Evolutionary conservation across 805 yeast species (phyloP).

Genomic region (Vanderwaltozyma yarrowii): DNA sequence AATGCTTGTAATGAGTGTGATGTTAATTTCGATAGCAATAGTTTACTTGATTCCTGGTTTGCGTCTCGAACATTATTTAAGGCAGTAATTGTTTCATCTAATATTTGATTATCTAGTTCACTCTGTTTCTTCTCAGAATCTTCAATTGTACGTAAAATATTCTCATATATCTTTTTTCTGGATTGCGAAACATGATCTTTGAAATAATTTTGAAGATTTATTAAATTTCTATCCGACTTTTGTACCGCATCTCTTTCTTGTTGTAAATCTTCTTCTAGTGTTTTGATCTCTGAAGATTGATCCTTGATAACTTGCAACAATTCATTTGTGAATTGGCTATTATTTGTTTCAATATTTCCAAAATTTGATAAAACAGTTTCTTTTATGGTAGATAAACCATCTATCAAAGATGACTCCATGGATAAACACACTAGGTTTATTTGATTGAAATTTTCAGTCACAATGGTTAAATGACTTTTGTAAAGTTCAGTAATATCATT

Average conservation of each 20-base stretch:
- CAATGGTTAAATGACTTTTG: not conserved
- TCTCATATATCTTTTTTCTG: slow-evolving; percentile 4
- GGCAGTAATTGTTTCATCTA: not conserved
- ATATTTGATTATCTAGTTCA: slow-evolving; percentile 2
- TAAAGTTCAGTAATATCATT: not conserved
- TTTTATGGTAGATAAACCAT: not conserved
- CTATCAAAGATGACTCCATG: not conserved
- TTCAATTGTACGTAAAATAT: slow-evolving; percentile 4
- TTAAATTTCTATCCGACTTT: slow-evolving; percentile 5
- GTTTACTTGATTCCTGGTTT: not conserved
- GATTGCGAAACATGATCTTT: slow-evolving; percentile 7
- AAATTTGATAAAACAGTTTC: not conserved
- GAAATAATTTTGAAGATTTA: slow-evolving; percentile 6
- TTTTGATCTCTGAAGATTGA: slow-evolving; percentile 1
- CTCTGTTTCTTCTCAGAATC: slow-evolving; percentile 4
- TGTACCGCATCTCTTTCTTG: slow-evolving; percentile 5
- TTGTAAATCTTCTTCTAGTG: slow-evolving; percentile 6
- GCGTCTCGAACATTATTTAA: not conserved
- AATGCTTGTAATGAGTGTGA: not conserved
- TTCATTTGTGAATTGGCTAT: not conserved
- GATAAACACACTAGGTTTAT: not conserved
- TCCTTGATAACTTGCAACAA: not conserved
- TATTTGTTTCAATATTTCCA: not conserved
- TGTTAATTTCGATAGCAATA: not conserved
- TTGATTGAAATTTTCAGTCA: not conserved